These are phyloP conservation scores for Boechera retrofracta DNA, from an alignment of 345 rosid genomes.

Conservation along the genomic window DNA sequence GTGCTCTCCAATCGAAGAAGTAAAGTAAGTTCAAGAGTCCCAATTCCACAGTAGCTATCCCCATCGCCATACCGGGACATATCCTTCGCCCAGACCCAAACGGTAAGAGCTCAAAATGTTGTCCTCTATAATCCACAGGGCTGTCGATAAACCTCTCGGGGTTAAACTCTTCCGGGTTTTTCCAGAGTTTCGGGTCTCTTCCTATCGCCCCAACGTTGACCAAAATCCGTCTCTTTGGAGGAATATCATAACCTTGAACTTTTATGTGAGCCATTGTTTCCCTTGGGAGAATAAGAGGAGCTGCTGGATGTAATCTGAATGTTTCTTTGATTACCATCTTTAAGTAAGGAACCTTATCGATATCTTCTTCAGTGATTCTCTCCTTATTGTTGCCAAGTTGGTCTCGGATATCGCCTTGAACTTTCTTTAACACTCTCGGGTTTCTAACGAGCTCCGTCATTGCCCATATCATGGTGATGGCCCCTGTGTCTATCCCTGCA, in stretches of 20 bases:
- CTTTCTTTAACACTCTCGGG: conserved; percentile 49
- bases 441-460: conserved; percentile 56
- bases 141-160: conserved; percentile 57
- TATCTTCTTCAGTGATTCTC: conserved; percentile 51
- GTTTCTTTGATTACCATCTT: conserved; percentile 60
- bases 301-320: conserved; percentile 62
- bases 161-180: conserved; percentile 47
- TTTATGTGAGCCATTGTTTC: conserved; percentile 56
- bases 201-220: conserved; percentile 56
- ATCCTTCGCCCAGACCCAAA: conserved; percentile 62
- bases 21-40: conserved; percentile 61
- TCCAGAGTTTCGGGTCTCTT: conserved; percentile 55
- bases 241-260: conserved; percentile 54
- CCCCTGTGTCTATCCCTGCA: conserved; percentile 42
- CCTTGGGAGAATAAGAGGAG: conserved; percentile 60
- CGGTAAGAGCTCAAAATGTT: conserved; percentile 60
- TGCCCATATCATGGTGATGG: conserved; percentile 44
- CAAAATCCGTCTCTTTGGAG: conserved; percentile 48
- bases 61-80: conserved; percentile 56
- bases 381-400: conserved; percentile 44
- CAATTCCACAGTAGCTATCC: conserved; percentile 51
- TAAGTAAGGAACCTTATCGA: conserved; percentile 51
- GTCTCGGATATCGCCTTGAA: conserved; percentile 52
- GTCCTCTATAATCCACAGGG: conserved; percentile 55
- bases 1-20: conserved; percentile 59